Conservation (phyloP, 768 basidiomycete genomes). For the Phlebiopsis gigantea region DNA sequence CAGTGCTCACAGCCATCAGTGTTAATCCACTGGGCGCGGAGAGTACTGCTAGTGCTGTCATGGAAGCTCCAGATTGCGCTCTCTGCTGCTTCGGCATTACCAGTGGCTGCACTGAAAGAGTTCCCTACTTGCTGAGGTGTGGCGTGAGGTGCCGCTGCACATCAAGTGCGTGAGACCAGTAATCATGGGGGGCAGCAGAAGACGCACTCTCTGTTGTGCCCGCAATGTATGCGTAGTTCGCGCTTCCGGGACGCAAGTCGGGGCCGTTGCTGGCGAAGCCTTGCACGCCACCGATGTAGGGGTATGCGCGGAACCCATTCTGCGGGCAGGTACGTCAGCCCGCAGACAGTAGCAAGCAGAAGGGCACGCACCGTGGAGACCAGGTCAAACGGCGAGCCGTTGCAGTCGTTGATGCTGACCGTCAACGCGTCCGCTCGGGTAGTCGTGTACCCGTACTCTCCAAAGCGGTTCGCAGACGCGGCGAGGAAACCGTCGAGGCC, state of each 20-base stretch:
- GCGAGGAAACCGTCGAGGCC: conserved; percentile 12
- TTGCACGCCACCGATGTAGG: conserved; percentile 10
- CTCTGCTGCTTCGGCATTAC: conserved; percentile 11
- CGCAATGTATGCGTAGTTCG: conserved; percentile 15
- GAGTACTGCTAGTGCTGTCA: neutral
- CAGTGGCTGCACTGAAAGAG: conserved; percentile 17
- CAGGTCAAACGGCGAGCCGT: conserved; percentile 12
- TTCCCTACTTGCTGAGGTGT: conserved; percentile 9
- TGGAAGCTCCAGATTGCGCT: conserved; percentile 20
- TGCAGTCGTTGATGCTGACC: conserved; percentile 12
- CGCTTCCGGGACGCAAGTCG: conserved; percentile 1
- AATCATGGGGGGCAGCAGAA: neutral
- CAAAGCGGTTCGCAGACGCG: conserved; percentile 13
- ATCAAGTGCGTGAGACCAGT: neutral
- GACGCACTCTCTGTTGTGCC: conserved; percentile 13
- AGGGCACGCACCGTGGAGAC: conserved; percentile 12
- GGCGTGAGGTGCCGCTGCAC: conserved; percentile 3
- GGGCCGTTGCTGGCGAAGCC: conserved; percentile 8
- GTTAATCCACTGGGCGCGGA: conserved; percentile 20
- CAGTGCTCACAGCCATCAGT: conserved; percentile 15
- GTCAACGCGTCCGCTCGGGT: conserved; percentile 11
- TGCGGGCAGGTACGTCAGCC: neutral
- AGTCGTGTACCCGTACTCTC: conserved; percentile 19
- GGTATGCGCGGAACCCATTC: conserved; percentile 12
- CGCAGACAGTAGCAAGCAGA: neutral